phyloP scores from a whole-genome alignment of 768 basidiomycete genomes.

The Strobilomyces dryophilus region DNA sequence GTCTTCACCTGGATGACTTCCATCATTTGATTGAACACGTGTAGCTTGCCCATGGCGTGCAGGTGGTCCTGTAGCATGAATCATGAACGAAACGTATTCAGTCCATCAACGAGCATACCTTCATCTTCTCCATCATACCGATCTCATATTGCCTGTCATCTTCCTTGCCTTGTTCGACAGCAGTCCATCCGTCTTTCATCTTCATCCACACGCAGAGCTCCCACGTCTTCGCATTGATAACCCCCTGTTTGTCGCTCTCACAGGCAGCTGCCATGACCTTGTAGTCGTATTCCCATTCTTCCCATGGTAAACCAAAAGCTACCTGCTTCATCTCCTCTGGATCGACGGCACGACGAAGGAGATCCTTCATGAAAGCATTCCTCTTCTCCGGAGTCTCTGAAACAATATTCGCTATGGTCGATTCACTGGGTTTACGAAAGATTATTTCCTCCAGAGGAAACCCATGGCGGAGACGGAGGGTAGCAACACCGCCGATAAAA shows the following conservation, averaged over 20 bases:
- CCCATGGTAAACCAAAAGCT: slow-evolving; percentile 29
- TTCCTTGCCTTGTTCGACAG: slow-evolving; percentile 27
- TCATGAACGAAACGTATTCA: neutral
- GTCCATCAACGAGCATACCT: slow-evolving; percentile 11
- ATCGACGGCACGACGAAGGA: slow-evolving; percentile 27
- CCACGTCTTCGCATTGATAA: slow-evolving; percentile 23
- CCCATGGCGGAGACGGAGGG: slow-evolving; percentile 25
- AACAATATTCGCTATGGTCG: slow-evolving; percentile 24
- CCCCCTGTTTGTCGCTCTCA: slow-evolving; percentile 18
- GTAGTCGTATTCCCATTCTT: slow-evolving; percentile 31
- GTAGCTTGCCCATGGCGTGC: slow-evolving; percentile 26
- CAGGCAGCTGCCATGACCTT: slow-evolving; percentile 25
- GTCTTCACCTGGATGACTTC: slow-evolving; percentile 32
- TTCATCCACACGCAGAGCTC: slow-evolving; percentile 33
- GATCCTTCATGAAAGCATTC: slow-evolving; percentile 21
- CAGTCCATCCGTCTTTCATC: slow-evolving; percentile 24
- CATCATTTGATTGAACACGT: slow-evolving; percentile 32
- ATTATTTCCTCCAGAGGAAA: slow-evolving; percentile 27
- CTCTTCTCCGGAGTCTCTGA: slow-evolving; percentile 25
- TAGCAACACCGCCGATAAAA: slow-evolving; percentile 17
- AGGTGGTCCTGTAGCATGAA: slow-evolving; percentile 20
- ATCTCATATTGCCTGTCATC: slow-evolving; percentile 14
- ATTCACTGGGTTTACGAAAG: slow-evolving; percentile 28
- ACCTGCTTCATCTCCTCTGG: slow-evolving; percentile 26
- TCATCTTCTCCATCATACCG: slow-evolving; percentile 30